Base-by-base conservation (phyloP, 305 asterid species). In the Lippia alba region DNA sequence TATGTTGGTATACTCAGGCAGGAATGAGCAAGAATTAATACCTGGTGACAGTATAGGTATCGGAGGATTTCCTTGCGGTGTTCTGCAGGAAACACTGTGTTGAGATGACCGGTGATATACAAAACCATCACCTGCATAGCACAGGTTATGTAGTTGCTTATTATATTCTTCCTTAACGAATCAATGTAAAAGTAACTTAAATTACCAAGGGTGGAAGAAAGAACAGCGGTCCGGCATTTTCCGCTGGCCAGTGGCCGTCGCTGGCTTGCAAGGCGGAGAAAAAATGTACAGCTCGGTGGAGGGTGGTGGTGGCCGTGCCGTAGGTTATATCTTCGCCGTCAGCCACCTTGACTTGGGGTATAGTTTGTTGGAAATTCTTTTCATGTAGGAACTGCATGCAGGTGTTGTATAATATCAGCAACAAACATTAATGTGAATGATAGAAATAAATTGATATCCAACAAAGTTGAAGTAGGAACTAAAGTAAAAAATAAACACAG, bases 161-260 rank as follows among this genome's bases (percentile, higher is more conserved):
- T 45, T 45, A 45, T 45, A 6, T 12, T 45, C 14, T 8, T 34
- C n/a, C n/a, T n/a, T n/a, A n/a, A n/a, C n/a, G 40, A 34, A 34
- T 34, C 6, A 12, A 8, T 45, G 4, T 4, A 45, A 3, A 12
- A 12, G 2, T 45, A 6, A 2, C 1, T 12, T 0, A 5, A 12
- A 10, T 14, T 3, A 93, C 98, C 83, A 93, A 18, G 54, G 98
- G 98, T 24, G 96, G 98, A 69, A 93, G 94, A 77, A 85, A 93
- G 85, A 80, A 93, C 54, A 91, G 56, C n/a, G 97, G 96, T 11
- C 98, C 97, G 0, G 94, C 92, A 55, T 86, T 93, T 84, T 89
- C 97, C 0, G 97, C 96, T 0, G 98, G 96, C 97, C 98, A 93
- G 63, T 93, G 97, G 34, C 98, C 98, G 51, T 93, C 98, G 48